Evolutionary conservation across 768 basidiomycete species (phyloP).

Genomic region (Hortiboletus campestris): DNA sequence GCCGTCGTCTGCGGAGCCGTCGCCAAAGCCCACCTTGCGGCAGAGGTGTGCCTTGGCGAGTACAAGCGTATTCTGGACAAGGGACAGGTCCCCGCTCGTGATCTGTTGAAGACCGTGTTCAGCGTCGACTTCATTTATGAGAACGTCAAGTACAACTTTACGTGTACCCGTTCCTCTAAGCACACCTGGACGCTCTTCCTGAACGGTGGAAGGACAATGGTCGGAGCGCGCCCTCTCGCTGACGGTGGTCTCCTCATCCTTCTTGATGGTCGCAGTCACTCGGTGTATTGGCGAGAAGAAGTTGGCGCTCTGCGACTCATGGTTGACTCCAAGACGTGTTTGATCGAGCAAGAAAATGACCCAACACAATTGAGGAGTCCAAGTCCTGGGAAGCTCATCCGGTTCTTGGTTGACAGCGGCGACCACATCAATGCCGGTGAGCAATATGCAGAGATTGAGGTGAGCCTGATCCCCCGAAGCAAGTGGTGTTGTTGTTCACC

Average conservation of each 20-base stretch:
- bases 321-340: constrained; percentile 96
- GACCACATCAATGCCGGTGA: constrained; percentile 97
- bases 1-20: constrained; percentile 97
- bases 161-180: constrained; percentile 85
- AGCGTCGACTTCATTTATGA: constrained; percentile 98
- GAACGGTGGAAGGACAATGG: constrained; percentile 90
- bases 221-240: constrained; percentile 88
- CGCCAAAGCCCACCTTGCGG: constrained; percentile 88
- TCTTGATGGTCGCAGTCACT: constrained; percentile 93
- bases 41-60: constrained; percentile 85
- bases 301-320: constrained; percentile 90
- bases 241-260: constrained; percentile 93
- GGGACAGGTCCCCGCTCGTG: constrained; percentile 94
- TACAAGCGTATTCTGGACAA: constrained; percentile 97
- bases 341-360: constrained; percentile 99
- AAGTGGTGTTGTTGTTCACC: not conserved
- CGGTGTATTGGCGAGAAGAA: constrained; percentile 97
- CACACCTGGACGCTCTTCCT: constrained; percentile 93
- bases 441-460: constrained; percentile 97
- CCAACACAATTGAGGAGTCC: constrained; percentile 96
- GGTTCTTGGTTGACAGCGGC: constrained; percentile 93
- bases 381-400: constrained; percentile 93
- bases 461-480: constrained; percentile 32
- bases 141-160: constrained; percentile 92
- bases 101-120: constrained; percentile 95